Conservation (phyloP, 805 yeast species). For the Scheffersomyces lignosus region DNA sequence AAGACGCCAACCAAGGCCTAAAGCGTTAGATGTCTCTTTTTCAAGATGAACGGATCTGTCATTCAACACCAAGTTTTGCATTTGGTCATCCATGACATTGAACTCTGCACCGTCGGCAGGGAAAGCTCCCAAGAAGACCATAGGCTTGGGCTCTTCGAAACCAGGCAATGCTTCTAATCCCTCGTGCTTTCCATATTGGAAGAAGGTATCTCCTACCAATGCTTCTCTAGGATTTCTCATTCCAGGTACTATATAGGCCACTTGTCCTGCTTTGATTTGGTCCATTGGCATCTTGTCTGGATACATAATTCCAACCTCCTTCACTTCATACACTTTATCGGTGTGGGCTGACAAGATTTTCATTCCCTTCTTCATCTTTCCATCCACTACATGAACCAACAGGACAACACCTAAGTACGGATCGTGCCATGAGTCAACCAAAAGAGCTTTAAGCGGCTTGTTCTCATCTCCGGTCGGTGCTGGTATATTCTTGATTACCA, state of each 20-base stretch:
- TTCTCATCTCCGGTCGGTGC: conserved; percentile 60
- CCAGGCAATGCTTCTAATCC: conserved; percentile 83
- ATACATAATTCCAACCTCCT: conserved; percentile 94
- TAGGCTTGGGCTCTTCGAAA: conserved; percentile 94
- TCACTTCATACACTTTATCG: conserved; percentile 73
- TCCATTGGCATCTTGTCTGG: conserved; percentile 78
- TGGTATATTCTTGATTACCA: conserved; percentile 78
- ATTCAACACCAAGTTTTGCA: conserved; percentile 83
- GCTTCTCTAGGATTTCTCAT: conserved; percentile 88
- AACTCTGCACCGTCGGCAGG: conserved; percentile 95
- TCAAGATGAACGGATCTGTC: conserved; percentile 89
- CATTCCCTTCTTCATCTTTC: conserved; percentile 70
- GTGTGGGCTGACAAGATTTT: conserved; percentile 79
- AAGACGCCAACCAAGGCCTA: conserved; percentile 97
- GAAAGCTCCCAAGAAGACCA: conserved; percentile 98
- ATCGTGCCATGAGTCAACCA: conserved; percentile 98
- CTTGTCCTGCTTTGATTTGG: conserved; percentile 80
- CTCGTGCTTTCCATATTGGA: conserved; percentile 54
- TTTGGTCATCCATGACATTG: conserved; percentile 83
- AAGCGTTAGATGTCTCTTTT: conserved; percentile 87
- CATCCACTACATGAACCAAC: conserved; percentile 83
- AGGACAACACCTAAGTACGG: conserved; percentile 87
- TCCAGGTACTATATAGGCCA: conserved; percentile 92
- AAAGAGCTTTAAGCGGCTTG: conserved; percentile 65
- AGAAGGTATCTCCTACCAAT: conserved; percentile 86